Evolutionary conservation across 805 yeast genomes (phyloP).

Genomic region (Candida ascalaphidarum): DNA sequence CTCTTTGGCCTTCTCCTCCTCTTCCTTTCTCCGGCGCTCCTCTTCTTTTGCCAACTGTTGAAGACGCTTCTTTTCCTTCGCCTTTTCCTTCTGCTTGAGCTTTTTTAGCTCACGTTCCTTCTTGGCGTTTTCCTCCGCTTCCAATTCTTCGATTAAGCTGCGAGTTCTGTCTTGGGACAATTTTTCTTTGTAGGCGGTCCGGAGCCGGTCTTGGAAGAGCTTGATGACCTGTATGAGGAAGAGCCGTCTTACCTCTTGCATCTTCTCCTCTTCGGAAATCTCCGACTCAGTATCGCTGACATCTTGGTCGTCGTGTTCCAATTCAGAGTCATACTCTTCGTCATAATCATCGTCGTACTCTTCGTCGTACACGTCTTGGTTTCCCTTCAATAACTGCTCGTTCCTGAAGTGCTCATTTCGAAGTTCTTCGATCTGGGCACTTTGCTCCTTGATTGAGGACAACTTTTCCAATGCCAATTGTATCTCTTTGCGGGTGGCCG

Average conservation of each 20-base stretch:
- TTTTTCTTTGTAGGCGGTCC: constrained; percentile 70
- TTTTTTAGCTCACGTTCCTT: constrained; percentile 62
- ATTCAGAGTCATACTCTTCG: constrained; percentile 30
- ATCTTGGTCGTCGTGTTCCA: constrained; percentile 1
- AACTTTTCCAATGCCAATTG: too few species aligned
- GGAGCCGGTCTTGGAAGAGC: constrained; percentile 62
- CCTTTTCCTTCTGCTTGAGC: constrained; percentile 56
- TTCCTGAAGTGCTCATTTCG: constrained; percentile 2
- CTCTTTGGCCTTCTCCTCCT: constrained; percentile 33
- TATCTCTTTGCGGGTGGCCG: too few species aligned
- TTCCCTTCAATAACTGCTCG: neutral
- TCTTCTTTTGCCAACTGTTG: constrained; percentile 59
- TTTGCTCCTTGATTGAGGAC: too few species aligned
- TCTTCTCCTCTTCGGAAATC: constrained; percentile 47
- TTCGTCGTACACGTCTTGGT: constrained; percentile 7
- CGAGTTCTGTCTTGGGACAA: constrained; percentile 68
- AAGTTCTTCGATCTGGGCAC: constrained; percentile 9
- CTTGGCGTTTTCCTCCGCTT: constrained; percentile 57
- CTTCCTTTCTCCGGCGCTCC: constrained; percentile 47
- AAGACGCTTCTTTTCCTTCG: constrained; percentile 58
- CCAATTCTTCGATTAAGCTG: constrained; percentile 57
- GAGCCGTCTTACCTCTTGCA: constrained; percentile 73
- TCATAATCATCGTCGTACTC: constrained; percentile 18
- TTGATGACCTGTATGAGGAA: constrained; percentile 75
- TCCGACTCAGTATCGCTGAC: constrained; percentile 26